These are phyloP conservation scores for Fusarium lyarnte DNA, from an alignment of 2,329 filamentous ascomycete species.

Conservation along the genomic window DNA sequence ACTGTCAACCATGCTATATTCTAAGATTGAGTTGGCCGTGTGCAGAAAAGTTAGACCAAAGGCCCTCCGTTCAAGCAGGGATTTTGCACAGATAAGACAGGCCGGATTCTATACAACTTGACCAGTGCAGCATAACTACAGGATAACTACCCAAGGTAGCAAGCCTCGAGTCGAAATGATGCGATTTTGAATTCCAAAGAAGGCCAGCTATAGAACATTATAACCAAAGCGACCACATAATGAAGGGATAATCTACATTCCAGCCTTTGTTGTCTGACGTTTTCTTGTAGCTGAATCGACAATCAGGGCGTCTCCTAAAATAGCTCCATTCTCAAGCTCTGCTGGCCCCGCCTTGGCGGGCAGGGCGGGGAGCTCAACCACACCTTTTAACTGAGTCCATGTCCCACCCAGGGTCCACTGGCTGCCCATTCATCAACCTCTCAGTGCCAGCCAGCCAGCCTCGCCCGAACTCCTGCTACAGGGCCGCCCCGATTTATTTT, in stretches of 20 bases:
- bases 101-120: background rate
- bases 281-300: conserved; percentile 7
- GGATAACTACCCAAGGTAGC: conserved; percentile 3
- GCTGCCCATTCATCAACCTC: background rate
- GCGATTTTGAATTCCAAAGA: conserved; percentile 20
- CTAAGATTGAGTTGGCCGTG: background rate
- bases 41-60: background rate
- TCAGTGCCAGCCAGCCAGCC: conserved; percentile 1
- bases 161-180: conserved; percentile 22
- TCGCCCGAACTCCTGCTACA: conserved; percentile 16
- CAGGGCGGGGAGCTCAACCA: conserved; percentile 2
- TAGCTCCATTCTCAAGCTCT: conserved; percentile 19
- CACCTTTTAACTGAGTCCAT: conserved; percentile 8
- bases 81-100: background rate
- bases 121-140: conserved; percentile 4
- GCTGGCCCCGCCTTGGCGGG: conserved; percentile 1
- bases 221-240: conserved; percentile 19
- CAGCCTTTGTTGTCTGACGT: conserved; percentile 26
- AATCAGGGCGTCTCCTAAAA: conserved; percentile 30
- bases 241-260: conserved; percentile 33
- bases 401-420: background rate
- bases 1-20: background rate
- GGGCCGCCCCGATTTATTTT: conserved; percentile 33
- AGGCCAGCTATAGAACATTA: conserved; percentile 9
- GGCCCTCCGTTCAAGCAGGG: background rate